A percentile compares a stretch with the other conserved stretches of the same genome.
phyloP scores from a whole-genome alignment of 345 rosid species.

The Erucastrum elatum region DNA sequence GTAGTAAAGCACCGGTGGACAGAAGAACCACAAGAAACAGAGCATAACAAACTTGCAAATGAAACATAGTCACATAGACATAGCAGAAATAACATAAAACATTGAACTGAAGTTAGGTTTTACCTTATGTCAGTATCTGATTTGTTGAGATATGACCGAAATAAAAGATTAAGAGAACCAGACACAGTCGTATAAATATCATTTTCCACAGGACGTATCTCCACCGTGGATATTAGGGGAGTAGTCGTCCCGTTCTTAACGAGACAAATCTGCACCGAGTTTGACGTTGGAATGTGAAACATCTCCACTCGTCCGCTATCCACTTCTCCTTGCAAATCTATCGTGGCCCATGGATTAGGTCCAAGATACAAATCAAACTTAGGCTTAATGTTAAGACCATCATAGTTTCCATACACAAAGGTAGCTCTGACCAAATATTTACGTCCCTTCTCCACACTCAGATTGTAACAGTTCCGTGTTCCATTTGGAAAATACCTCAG shows the following conservation, averaged over 20 bases:
- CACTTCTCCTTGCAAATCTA: background rate
- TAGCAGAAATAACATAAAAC: too few relatives aligned
- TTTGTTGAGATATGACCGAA: too few relatives aligned
- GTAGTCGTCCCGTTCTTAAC: constrained; percentile 35
- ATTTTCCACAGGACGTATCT: background rate
- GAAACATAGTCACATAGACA: background rate
- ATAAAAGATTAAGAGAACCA: too few relatives aligned
- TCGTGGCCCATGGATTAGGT: constrained; percentile 41
- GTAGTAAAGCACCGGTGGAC: background rate
- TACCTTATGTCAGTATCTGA: too few relatives aligned
- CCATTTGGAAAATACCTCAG: constrained; percentile 47
- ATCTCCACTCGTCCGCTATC: background rate
- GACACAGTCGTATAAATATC: too few relatives aligned
- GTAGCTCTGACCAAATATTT: constrained; percentile 30
- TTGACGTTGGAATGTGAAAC: constrained; percentile 36
- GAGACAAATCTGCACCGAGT: constrained; percentile 48
- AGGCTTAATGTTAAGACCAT: background rate
- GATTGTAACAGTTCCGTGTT: constrained; percentile 43
- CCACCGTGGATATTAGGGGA: background rate
- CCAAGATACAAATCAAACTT: constrained; percentile 47
- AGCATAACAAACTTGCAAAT: background rate
- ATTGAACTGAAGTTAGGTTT: too few relatives aligned
- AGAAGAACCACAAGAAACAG: background rate
- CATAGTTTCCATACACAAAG: constrained; percentile 48
- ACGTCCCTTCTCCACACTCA: constrained; percentile 33